Base-by-base conservation (phyloP, 2,329 filamentous ascomycete species). In the Juglanconis oblonga region DNA sequence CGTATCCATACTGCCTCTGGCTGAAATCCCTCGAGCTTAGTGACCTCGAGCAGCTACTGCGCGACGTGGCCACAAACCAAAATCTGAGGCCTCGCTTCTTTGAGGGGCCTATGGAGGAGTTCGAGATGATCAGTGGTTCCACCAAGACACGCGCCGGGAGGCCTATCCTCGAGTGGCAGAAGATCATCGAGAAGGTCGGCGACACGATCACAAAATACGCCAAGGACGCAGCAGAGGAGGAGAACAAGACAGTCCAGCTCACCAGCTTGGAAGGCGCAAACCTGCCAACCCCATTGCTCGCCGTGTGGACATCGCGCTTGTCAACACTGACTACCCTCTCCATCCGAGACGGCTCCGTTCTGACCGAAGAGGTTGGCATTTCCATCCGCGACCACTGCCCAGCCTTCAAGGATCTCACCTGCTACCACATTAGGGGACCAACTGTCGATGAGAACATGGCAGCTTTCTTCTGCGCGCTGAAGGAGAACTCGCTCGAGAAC, bases 1-100 rank as follows among this genome's bases (percentile, higher is more conserved):
- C 84, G 17, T 88, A 86, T 63, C 87, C 88, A 0, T 92, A 92
- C 69, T 89, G 84, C 67, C 78, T 83, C 42, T 90, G 89, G 71
- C 82, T 91, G 58, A 84, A 81, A 58, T 77, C 79, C 32, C 76
- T 92, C 42, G 84, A 88, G 64, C 78, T 91, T 9, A 77, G 84
- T 56, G 84, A 88, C 67, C 76, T 91, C 1, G 73, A 76, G 10
- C 74, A 84, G 45, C 76, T 89, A 29, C 76, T 91, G 2, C 78
- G 82, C 9, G 82, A 87, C 59, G 76, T 82, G 40, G 62, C 63
- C 8, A 67, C 70, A 33, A 68, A 73, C 32, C 60, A 61, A 1
- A 47, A 55, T 3, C 62, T 72, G 36, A 67, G 71, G 13, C 59
- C 71, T 1, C 65, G 54, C 8, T 79, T 82, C 63, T 81, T 81